A percentile compares a stretch with the other conserved stretches of the same genome.
These are phyloP conservation scores for Aspergillus flavus DNA, from an alignment of 2,329 filamentous ascomycete species.

Conservation along the genomic window DNA sequence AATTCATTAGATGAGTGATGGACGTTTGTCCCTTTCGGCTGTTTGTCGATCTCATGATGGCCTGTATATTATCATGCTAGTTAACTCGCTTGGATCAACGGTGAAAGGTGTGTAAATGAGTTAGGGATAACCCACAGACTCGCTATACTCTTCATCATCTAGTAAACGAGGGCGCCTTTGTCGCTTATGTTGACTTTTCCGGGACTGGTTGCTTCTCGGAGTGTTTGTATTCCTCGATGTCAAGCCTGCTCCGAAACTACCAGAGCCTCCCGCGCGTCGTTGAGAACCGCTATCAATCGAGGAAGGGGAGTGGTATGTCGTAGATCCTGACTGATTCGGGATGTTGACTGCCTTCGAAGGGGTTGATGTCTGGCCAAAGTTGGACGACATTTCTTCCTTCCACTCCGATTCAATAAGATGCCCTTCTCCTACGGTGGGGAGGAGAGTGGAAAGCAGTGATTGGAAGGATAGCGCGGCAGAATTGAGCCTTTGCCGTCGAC, in stretches of 20 bases:
- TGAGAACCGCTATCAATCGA: slow-evolving; percentile 40
- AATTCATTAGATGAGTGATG: slow-evolving; percentile 95
- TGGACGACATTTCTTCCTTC: slow-evolving; percentile 45
- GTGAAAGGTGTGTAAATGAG: neutral
- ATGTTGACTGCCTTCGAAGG: slow-evolving; percentile 45
- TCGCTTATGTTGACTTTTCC: slow-evolving; percentile 80
- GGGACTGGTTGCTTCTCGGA: slow-evolving; percentile 71
- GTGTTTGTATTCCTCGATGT: slow-evolving; percentile 40
- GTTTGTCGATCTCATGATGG: slow-evolving; percentile 64
- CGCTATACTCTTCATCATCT: slow-evolving; percentile 86
- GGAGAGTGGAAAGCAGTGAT: slow-evolving; percentile 29
- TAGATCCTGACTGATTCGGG: slow-evolving; percentile 35
- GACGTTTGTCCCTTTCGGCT: slow-evolving; percentile 90
- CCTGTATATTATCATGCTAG: slow-evolving; percentile 39
- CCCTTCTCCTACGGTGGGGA: neutral
- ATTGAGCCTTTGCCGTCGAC: neutral
- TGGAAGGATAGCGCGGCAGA: neutral
- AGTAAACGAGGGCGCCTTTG: slow-evolving; percentile 73
- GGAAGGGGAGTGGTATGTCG: slow-evolving; percentile 36
- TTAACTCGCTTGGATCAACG: slow-evolving; percentile 18
- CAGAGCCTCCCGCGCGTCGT: slow-evolving; percentile 44
- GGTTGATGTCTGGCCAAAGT: slow-evolving; percentile 37
- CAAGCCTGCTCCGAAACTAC: slow-evolving; percentile 43
- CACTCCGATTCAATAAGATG: neutral
- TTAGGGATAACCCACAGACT: slow-evolving; percentile 61